A percentile compares a stretch with the other conserved stretches of the same genome.
These are phyloP conservation scores for Aspergillus pseudonomiae DNA, from an alignment of 2,329 filamentous ascomycete genomes.

Conservation along the genomic window DNA sequence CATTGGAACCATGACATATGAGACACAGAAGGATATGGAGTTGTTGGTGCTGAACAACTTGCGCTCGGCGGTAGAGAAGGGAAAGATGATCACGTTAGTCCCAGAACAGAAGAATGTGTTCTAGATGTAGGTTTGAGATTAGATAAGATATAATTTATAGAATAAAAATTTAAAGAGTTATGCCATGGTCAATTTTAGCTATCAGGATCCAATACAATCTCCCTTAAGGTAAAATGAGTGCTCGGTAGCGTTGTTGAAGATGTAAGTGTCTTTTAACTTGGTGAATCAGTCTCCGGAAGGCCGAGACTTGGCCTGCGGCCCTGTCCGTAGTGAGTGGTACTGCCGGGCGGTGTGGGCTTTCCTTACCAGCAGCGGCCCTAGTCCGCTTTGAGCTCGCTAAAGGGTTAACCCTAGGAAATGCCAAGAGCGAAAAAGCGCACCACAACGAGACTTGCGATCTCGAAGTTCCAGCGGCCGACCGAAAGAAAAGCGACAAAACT, in stretches of 20 bases:
- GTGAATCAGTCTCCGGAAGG: background rate
- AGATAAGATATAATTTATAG: background rate
- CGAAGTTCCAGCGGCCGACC: constrained; percentile 35
- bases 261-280: background rate
- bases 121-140: background rate
- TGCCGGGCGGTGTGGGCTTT: constrained; percentile 24
- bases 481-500: constrained; percentile 43
- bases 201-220: background rate
- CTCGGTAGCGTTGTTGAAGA: background rate
- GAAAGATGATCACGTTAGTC: constrained; percentile 62
- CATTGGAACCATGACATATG: constrained; percentile 62
- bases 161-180: background rate
- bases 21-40: constrained; percentile 66
- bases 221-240: background rate
- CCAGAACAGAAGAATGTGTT: constrained; percentile 57
- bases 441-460: constrained; percentile 35
- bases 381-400: constrained; percentile 47
- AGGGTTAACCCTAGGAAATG: constrained; percentile 30
- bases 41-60: constrained; percentile 61
- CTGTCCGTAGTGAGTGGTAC: background rate
- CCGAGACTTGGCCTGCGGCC: background rate
- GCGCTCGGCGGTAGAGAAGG: constrained; percentile 58
- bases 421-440: constrained; percentile 48
- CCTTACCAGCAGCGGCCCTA: constrained; percentile 29
- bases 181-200: background rate